Base-by-base conservation (phyloP, 768 basidiomycete genomes). In the Exidia glandulosa region DNA sequence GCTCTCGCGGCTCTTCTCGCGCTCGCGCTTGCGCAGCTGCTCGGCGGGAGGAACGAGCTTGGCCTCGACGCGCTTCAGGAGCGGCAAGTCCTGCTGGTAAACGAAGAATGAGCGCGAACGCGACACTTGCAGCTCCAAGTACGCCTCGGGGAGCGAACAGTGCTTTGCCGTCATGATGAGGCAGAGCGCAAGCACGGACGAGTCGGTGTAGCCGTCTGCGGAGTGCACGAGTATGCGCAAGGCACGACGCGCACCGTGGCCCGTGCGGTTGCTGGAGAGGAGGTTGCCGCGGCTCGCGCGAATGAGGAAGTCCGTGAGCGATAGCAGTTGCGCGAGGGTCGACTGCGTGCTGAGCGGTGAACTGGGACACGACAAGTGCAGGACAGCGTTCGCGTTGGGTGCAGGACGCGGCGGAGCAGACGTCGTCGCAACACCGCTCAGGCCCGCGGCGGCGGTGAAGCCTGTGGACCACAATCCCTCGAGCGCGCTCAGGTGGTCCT, bases 181-280 rank as follows among this genome's bases (percentile, higher is more conserved):
- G 63, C 84, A 83, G 58, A 97, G 77, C 25, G 93, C 94, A 57
- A 92, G 84, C 5, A 94, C 84, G 29, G 87, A 88, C 10, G 90
- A 88, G 71, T 97, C 94, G 27, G 95, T 97, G 75, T 95, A 93
- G 56, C 90, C 92, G 69, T 94, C 92, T 19, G 86, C 81, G 19
- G 86, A 88, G 71, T 91, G 89, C 31, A 94, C 70, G 62, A 94
- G 79, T 59, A 94, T 74, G 68, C 90, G 90, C 71, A 59, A 71
- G 66, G 34, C 29, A 65, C 41, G 57, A 62, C 60, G 32, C 69
- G 54, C 72, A n/a, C n/a, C n/a, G n/a, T n/a, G n/a, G n/a, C n/a
- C n/a, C 63, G 68, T 63, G 48, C 66, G 67, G 50, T 67, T 61
- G 60, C 65, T 60, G 59, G 61, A 37, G 7, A 57, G 55, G 62